phyloP scores from a whole-genome alignment of 768 basidiomycete genomes.

The Daedaleopsis sinensis region DNA sequence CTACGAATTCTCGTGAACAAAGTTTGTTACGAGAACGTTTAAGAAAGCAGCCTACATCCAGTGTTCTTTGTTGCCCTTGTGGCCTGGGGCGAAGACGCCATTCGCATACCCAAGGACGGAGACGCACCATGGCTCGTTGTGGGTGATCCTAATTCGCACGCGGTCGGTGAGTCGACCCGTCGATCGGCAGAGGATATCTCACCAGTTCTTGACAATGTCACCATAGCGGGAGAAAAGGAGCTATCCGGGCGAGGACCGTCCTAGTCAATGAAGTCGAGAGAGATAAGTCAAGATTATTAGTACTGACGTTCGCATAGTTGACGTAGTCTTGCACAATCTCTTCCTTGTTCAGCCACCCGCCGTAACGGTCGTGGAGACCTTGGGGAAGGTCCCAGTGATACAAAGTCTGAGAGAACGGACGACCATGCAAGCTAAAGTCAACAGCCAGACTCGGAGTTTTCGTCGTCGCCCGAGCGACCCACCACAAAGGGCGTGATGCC shows the following conservation, averaged over 20 bases:
- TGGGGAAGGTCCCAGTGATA: constrained; percentile 60
- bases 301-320: constrained; percentile 44
- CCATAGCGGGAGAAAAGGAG: constrained; percentile 50
- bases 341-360: constrained; percentile 52
- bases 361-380: constrained; percentile 49
- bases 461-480: constrained; percentile 17
- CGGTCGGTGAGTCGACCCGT: neutral
- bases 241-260: constrained; percentile 12
- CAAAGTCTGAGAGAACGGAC: constrained; percentile 37
- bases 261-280: neutral
- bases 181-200: constrained; percentile 1
- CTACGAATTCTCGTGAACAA: constrained; percentile 36
- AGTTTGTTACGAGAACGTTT: neutral
- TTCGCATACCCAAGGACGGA: constrained; percentile 44
- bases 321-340: constrained; percentile 50
- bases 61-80: constrained; percentile 69
- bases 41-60: constrained; percentile 54
- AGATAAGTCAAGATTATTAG: neutral
- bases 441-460: neutral
- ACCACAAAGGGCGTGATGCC: constrained; percentile 50
- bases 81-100: constrained; percentile 48
- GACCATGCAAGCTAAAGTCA: neutral
- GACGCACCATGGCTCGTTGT: constrained; percentile 52
- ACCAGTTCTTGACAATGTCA: constrained; percentile 53
- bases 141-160: constrained; percentile 38